phyloP scores from a whole-genome alignment of 345 rosid species.

The Acer yangbiense region DNA sequence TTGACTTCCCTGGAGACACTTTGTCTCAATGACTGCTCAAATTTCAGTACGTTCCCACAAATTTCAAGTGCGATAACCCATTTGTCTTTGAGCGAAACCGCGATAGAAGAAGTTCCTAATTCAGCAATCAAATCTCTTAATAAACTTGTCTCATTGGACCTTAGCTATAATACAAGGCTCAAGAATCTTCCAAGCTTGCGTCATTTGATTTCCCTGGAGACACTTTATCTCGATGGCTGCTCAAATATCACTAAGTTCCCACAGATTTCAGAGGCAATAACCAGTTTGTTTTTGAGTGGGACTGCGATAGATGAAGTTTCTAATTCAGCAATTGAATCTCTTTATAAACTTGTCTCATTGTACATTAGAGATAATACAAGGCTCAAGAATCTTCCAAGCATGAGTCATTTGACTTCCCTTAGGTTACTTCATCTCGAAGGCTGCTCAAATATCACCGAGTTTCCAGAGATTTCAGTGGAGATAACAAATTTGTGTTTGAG shows the following conservation, averaged over 20 bases:
- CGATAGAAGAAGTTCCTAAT: neutral
- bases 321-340: too few species aligned
- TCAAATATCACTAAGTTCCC: conserved; percentile 12
- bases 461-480: too few species aligned
- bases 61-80: neutral
- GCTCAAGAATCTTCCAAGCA: too few species aligned
- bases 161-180: neutral
- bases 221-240: neutral
- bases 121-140: neutral
- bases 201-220: neutral
- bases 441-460: too few species aligned
- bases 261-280: neutral
- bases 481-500: accelerated
- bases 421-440: accelerated
- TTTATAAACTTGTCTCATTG: too few species aligned
- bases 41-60: conserved; percentile 7
- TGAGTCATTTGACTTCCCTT: too few species aligned
- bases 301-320: too few species aligned
- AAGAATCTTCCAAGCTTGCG: neutral
- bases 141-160: neutral
- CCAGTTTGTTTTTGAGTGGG: too few species aligned
- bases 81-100: neutral
- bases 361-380: too few species aligned
- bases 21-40: neutral
- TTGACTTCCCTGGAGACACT: neutral